phyloP scores from a whole-genome alignment of 768 basidiomycete genomes.

The Lactifluus echinatus region DNA sequence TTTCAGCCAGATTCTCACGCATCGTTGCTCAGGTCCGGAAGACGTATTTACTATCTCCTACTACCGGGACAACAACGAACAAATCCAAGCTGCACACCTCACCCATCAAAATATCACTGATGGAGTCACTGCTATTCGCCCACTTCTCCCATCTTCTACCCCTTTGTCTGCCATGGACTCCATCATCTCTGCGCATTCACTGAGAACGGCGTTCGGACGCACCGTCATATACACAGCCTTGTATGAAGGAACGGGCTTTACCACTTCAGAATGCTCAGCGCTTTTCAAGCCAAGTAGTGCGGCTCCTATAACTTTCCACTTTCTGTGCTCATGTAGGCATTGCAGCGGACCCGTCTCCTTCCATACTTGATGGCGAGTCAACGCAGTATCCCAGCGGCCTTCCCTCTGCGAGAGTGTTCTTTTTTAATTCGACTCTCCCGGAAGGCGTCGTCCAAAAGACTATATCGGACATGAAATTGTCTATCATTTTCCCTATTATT shows the following conservation, averaged over 20 bases:
- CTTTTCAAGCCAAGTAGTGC: slow-evolving; percentile 43
- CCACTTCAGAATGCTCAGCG: slow-evolving; percentile 50
- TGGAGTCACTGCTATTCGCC: slow-evolving; percentile 72
- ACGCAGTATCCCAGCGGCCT: slow-evolving; percentile 45
- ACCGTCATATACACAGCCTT: slow-evolving; percentile 70
- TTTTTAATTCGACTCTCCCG: slow-evolving; percentile 59
- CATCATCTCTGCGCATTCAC: slow-evolving; percentile 61
- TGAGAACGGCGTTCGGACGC: slow-evolving; percentile 74
- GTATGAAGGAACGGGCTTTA: slow-evolving; percentile 65
- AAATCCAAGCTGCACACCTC: slow-evolving; percentile 52
- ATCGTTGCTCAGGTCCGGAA: slow-evolving; percentile 36
- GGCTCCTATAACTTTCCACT: background rate
- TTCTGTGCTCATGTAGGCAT: background rate
- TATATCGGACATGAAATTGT: slow-evolving; percentile 43
- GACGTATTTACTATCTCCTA: slow-evolving; percentile 66
- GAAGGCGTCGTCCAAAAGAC: slow-evolving; percentile 45
- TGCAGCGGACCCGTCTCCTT: slow-evolving; percentile 18
- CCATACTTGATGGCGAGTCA: slow-evolving; percentile 42
- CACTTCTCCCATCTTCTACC: slow-evolving; percentile 65
- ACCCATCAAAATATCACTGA: slow-evolving; percentile 85
- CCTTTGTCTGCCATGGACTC: slow-evolving; percentile 65
- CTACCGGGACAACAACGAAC: slow-evolving; percentile 44
- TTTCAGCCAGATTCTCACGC: background rate
- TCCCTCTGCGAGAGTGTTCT: slow-evolving; percentile 73
- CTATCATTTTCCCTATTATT: slow-evolving; percentile 53